Conservation (phyloP, 495 filamentous ascomycete species). For the Neurospora pannonica region DNA sequence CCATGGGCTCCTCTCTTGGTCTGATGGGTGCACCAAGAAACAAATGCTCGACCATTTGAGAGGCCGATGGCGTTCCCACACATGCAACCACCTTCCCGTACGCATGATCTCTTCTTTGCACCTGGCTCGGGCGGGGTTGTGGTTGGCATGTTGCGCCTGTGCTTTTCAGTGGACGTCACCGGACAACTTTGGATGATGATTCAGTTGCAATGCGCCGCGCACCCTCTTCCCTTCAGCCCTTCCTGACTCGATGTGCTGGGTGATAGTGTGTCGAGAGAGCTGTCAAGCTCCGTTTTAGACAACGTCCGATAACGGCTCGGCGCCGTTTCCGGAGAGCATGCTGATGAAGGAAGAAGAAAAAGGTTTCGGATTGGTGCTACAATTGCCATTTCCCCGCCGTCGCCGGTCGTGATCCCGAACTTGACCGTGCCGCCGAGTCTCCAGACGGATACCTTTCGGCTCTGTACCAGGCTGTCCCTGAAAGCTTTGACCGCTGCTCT, state of each 20-base stretch:
- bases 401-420: neutral
- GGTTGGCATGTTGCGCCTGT: conserved; percentile 2
- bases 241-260: neutral
- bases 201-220: neutral
- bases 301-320: neutral
- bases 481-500: neutral
- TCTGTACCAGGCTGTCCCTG: neutral
- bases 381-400: neutral
- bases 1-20: neutral
- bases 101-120: conserved; percentile 19
- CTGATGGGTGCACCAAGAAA: neutral
- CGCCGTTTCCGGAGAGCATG: neutral
- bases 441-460: neutral
- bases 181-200: neutral
- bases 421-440: neutral
- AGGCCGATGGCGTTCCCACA: conserved; percentile 4
- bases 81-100: conserved; percentile 12
- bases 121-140: conserved; percentile 12
- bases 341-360: neutral
- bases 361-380: neutral
- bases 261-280: neutral
- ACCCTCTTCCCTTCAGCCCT: neutral
- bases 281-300: neutral
- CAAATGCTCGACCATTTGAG: neutral
- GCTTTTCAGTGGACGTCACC: neutral